Percentiles rank a stretch among this genome's conserved stretches.
These are phyloP conservation scores for Actinidia polygama DNA, from an alignment of 179 eudicot genomes.

Conservation along the genomic window DNA sequence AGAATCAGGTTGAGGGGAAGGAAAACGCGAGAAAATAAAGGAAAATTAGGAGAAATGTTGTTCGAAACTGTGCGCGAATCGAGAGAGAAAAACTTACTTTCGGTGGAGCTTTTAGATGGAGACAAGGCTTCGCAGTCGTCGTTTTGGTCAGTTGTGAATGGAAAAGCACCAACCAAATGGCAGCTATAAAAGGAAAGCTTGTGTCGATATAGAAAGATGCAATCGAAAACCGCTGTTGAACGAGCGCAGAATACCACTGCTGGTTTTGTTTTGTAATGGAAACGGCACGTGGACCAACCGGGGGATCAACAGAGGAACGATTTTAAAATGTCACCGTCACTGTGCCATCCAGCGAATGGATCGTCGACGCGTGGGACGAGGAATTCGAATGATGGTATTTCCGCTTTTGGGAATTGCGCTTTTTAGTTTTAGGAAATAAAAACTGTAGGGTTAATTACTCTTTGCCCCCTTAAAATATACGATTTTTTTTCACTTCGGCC, in stretches of 20 bases:
- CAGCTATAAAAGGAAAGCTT: conserved; percentile 20
- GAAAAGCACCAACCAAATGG: too few relatives aligned
- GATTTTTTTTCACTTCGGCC: too few relatives aligned
- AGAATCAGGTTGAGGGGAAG: too few relatives aligned
- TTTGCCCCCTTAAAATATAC: too few relatives aligned
- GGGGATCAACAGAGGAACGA: background rate
- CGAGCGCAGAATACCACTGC: background rate
- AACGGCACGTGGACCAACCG: background rate
- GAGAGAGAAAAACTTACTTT: conserved; percentile 11
- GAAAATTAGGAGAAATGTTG: background rate
- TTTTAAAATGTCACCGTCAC: background rate
- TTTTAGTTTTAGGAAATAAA: too few relatives aligned
- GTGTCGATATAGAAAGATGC: background rate
- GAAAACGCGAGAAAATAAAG: background rate
- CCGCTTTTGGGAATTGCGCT: conserved; percentile 1
- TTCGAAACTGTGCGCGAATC: background rate
- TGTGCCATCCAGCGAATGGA: background rate
- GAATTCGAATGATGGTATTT: background rate
- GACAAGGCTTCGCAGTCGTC: conserved; percentile 13
- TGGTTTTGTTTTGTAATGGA: conserved; percentile 3
- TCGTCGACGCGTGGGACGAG: conserved; percentile 20
- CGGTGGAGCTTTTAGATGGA: conserved; percentile 4
- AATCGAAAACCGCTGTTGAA: background rate
- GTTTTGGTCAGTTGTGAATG: conserved; percentile 17
- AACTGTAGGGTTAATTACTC: too few relatives aligned